Evolutionary conservation across 768 basidiomycete genomes (phyloP).

Genomic region (Termitomyces sp.): DNA sequence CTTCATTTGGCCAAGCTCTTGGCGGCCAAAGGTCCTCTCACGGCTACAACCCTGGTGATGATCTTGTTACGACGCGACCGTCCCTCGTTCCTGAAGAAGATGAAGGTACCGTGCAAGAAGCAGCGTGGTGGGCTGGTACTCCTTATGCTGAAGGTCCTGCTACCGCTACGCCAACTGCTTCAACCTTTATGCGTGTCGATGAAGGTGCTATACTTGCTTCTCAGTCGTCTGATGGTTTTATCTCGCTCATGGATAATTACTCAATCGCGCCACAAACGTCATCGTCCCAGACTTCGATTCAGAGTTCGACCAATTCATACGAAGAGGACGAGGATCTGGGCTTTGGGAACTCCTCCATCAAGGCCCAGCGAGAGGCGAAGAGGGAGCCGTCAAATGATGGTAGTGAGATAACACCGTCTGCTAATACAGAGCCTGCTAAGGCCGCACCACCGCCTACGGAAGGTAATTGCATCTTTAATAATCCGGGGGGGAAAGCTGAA

Average conservation of each 20-base stretch:
- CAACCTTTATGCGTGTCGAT: slow-evolving; percentile 59
- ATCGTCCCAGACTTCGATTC: slow-evolving; percentile 9
- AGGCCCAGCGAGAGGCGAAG: slow-evolving; percentile 20
- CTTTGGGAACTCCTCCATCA: slow-evolving; percentile 69
- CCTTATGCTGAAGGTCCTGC: slow-evolving; percentile 29
- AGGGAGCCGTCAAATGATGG: slow-evolving; percentile 26
- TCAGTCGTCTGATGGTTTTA: slow-evolving; percentile 57
- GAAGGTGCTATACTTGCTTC: slow-evolving; percentile 34
- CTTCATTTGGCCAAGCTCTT: slow-evolving; percentile 29
- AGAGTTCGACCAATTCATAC: slow-evolving; percentile 17
- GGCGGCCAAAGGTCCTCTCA: slow-evolving; percentile 33
- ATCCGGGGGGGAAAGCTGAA: neutral
- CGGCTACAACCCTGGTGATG: slow-evolving; percentile 28
- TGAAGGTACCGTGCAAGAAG: slow-evolving; percentile 35
- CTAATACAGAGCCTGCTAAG: slow-evolving; percentile 5
- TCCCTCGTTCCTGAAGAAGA: slow-evolving; percentile 24
- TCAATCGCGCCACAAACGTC: slow-evolving; percentile 29
- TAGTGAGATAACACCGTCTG: slow-evolving; percentile 18
- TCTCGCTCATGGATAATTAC: slow-evolving; percentile 78
- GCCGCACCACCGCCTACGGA: slow-evolving; percentile 17
- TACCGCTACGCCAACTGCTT: slow-evolving; percentile 61
- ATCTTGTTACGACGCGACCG: slow-evolving; percentile 29
- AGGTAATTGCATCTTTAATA: slow-evolving; percentile 19
- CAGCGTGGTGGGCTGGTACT: slow-evolving; percentile 65
- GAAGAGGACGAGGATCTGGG: slow-evolving; percentile 85